Percentiles rank a stretch among this genome's conserved stretches.
These are phyloP conservation scores for Halophytophthora polymorphica DNA, from an alignment of 352 stramenopile species.

Conservation along the genomic window DNA sequence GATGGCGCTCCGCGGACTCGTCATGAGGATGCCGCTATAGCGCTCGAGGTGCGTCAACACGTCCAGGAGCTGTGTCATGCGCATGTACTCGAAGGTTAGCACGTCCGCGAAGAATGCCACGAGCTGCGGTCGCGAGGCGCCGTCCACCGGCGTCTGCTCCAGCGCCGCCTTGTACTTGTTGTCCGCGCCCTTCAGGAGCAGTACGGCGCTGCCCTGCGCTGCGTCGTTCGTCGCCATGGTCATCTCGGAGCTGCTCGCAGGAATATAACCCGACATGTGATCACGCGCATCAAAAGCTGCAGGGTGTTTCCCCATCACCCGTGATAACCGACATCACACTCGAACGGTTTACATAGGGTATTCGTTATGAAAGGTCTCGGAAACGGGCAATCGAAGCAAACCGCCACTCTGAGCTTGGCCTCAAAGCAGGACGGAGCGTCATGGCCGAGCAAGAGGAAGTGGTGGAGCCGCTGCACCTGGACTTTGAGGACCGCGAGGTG, in stretches of 20 bases:
- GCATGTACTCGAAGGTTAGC: slow-evolving; percentile 66
- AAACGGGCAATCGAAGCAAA: no score
- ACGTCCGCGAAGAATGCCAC: slow-evolving; percentile 57
- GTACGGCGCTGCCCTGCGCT: no score
- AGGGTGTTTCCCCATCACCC: not conserved
- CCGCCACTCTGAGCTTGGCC: no score
- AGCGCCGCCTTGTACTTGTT: slow-evolving; percentile 55
- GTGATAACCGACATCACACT: not conserved
- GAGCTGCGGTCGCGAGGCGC: slow-evolving; percentile 1
- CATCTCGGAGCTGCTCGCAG: slow-evolving; percentile 7
- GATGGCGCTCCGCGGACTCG: slow-evolving; percentile 66
- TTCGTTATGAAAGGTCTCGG: not conserved
- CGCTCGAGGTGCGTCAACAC: slow-evolving; percentile 41
- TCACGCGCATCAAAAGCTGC: slow-evolving; percentile 4
- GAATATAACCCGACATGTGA: no score
- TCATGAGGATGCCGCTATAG: slow-evolving; percentile 66
- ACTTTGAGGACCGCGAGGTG: slow-evolving; percentile 84
- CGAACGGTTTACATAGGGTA: no score
- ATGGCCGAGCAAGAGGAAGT: slow-evolving; percentile 87
- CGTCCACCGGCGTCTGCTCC: slow-evolving; percentile 1
- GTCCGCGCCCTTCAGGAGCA: slow-evolving; percentile 74
- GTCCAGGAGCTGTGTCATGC: slow-evolving; percentile 32
- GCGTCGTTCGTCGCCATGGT: no score
- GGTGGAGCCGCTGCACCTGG: slow-evolving; percentile 86
- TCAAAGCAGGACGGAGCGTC: slow-evolving; percentile 3